A percentile compares a stretch with the other conserved stretches of the same genome.
phyloP scores from a whole-genome alignment of 345 rosid species.

The Hibiscus trionum region DNA sequence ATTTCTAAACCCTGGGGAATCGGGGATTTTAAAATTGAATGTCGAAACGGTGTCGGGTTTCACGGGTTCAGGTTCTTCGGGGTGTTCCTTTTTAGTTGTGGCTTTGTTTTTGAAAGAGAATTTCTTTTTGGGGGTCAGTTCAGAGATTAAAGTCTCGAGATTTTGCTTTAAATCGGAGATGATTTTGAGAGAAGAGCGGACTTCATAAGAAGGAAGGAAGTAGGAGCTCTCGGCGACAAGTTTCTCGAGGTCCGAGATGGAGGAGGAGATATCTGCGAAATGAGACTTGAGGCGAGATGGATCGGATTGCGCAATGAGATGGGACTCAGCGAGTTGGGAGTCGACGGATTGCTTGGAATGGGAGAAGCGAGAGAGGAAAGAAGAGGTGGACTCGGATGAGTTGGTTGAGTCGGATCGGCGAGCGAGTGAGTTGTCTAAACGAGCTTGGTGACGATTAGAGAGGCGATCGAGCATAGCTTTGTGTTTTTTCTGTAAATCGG shows the following conservation, averaged over 20 bases:
- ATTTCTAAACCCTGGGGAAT: slow-evolving; percentile 64
- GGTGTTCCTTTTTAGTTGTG: slow-evolving; percentile 18
- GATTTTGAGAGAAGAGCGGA: slow-evolving; percentile 61
- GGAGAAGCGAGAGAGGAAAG: slow-evolving; percentile 60
- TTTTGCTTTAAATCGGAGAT: slow-evolving; percentile 58
- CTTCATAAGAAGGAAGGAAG: slow-evolving; percentile 68
- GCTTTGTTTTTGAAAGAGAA: slow-evolving; percentile 66
- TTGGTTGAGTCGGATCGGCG: slow-evolving; percentile 29
- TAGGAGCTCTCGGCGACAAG: slow-evolving; percentile 72
- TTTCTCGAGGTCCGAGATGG: slow-evolving; percentile 62
- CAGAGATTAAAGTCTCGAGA: slow-evolving; percentile 39
- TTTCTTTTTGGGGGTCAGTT: slow-evolving; percentile 57
- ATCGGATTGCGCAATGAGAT: slow-evolving; percentile 24
- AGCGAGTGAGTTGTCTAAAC: slow-evolving; percentile 20
- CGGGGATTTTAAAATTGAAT: slow-evolving; percentile 21
- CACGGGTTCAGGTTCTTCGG: slow-evolving; percentile 20
- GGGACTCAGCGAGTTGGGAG: slow-evolving; percentile 34
- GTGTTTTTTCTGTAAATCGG: slow-evolving; percentile 46
- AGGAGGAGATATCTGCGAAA: slow-evolving; percentile 40
- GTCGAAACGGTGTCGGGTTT: slow-evolving; percentile 10
- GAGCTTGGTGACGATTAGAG: slow-evolving; percentile 63
- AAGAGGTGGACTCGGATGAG: slow-evolving; percentile 39
- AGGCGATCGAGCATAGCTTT: slow-evolving; percentile 74
- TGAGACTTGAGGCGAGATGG: slow-evolving; percentile 35
- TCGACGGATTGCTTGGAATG: slow-evolving; percentile 45